phyloP scores from a whole-genome alignment of 2,329 filamentous ascomycete species.

The Colletotrichum shisoi region DNA sequence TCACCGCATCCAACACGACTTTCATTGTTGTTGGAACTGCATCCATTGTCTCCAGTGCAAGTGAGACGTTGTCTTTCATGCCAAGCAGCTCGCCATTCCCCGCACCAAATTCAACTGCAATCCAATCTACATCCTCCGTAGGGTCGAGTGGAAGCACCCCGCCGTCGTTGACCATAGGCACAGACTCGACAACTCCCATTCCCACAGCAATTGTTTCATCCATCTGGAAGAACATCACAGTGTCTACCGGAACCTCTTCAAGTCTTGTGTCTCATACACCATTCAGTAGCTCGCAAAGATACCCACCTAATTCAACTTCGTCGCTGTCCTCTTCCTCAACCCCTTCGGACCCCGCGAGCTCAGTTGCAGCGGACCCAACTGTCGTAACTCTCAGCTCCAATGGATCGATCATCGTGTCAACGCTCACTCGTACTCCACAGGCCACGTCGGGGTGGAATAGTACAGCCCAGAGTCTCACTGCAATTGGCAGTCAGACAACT shows the following conservation, averaged over 20 bases:
- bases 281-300: neutral
- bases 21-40: neutral
- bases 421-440: neutral
- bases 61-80: neutral
- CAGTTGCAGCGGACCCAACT: neutral
- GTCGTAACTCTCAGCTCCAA: conserved; percentile 5
- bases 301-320: neutral
- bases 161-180: neutral
- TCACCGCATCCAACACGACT: neutral
- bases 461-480: neutral
- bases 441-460: conserved; percentile 8
- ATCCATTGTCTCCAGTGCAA: neutral
- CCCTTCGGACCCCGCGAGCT: neutral
- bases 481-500: neutral
- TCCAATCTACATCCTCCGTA: neutral
- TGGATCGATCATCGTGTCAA: neutral
- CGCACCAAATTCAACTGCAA: neutral
- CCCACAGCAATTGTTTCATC: neutral
- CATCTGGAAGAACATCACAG: neutral
- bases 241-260: neutral
- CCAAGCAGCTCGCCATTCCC: neutral
- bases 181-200: neutral
- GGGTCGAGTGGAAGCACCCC: neutral
- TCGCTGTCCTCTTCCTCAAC: neutral
- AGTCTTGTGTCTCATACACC: neutral